Base-by-base conservation (phyloP, 1,139 yeast species). In the Yamadazyma oceani region DNA sequence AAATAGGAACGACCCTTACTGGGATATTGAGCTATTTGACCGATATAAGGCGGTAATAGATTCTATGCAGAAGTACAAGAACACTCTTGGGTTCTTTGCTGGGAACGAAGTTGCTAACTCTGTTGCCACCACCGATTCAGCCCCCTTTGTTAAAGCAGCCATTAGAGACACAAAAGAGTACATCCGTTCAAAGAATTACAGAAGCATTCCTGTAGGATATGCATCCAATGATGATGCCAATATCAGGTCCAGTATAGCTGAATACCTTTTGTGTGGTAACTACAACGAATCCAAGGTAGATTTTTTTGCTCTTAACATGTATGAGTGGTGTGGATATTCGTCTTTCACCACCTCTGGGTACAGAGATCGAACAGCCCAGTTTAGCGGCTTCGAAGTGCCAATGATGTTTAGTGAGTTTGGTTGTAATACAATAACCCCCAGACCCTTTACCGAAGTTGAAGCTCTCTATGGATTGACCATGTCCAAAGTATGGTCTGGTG, bases 311-410 rank as follows among this genome's bases (percentile, higher is more conserved):
- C 63, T 79, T 34, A 79, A 79, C 49, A 78, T 78, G 74, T 79
- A 78, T 52, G 83, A 78, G 51, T 80, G 85, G 85, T 80, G 85
- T 60, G 85, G 85, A 0, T 73, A 76, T 44, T 78, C 84, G 1
- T 66, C 78, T 5, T 78, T 66, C 51, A 65, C 70, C 12, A 66
- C 76, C 3, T 75, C 82, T 33, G 85, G 85, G 0, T 79, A 77
- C 46, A 60, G 69, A 42, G 82, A 76, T 21, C 60, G 82, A 46
- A 76, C 83, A 0, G 46, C 62, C 8, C 77, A 75, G 43, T 73
- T 73, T 44, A 49, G 56, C 35, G 55, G 66, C 38, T 72, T 58
- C 45, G 75, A 80, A 0, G 65, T 75, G n/a, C 83, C 84, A 0
- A 64, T 77, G 0, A 77, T 79, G 49, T 78, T 79, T 52, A 76